Conservation (phyloP, 352 stramenopile genomes). For the Plasmopara halstedii region DNA sequence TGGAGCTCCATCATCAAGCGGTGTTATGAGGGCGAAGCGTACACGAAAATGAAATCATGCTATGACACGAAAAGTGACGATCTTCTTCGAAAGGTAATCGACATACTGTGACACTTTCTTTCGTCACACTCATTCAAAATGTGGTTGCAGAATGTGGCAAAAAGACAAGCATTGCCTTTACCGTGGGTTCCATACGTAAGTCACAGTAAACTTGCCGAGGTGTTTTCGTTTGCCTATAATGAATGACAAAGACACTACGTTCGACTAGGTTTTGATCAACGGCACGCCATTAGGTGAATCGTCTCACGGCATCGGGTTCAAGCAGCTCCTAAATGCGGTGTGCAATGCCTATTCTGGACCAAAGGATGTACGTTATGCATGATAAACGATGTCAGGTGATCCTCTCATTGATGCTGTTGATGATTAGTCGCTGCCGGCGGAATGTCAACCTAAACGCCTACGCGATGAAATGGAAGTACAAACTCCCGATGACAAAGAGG, state of each 20-base stretch:
- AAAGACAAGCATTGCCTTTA: constrained; percentile 39
- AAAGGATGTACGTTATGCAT: constrained; percentile 23
- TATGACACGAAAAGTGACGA: constrained; percentile 52
- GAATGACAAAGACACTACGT: constrained; percentile 1
- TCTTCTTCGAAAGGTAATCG: constrained; percentile 43
- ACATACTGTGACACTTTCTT: neutral
- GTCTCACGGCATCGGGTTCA: constrained; percentile 52
- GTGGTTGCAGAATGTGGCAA: constrained; percentile 42
- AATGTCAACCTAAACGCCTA: constrained; percentile 58
- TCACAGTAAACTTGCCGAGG: neutral
- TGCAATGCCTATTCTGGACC: constrained; percentile 62
- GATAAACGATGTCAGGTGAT: too few relatives aligned
- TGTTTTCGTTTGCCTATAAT: neutral
- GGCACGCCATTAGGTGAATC: constrained; percentile 45
- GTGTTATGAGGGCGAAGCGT: constrained; percentile 46
- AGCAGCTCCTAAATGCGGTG: constrained; percentile 54
- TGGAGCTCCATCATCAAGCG: constrained; percentile 57
- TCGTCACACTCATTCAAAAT: constrained; percentile 21
- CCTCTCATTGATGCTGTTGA: too few relatives aligned
- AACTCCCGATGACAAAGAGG: constrained; percentile 22
- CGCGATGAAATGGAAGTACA: constrained; percentile 37
- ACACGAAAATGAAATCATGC: constrained; percentile 51
- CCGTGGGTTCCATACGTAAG: constrained; percentile 70
- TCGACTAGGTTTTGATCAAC: constrained; percentile 51
- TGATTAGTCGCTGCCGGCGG: constrained; percentile 30